Evolutionary conservation across 331 rosid genomes (phyloP).

Genomic region (Acacia concinna): DNA sequence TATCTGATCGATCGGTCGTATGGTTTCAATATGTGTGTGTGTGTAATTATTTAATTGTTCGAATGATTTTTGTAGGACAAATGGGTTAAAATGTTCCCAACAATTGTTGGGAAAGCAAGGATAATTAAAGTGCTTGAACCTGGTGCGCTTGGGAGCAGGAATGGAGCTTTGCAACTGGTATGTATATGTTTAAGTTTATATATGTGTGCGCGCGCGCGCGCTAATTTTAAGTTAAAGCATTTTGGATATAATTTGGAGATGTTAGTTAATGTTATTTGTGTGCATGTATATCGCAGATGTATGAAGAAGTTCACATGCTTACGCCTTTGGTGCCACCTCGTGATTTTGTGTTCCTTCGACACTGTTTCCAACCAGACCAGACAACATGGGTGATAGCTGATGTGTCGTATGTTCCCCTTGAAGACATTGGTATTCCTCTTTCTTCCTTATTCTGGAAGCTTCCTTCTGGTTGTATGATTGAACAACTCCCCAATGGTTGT

Average conservation of each 20-base stretch:
- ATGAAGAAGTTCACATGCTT: slow-evolving; percentile 61
- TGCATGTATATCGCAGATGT: slow-evolving; percentile 49
- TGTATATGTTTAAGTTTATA: not conserved
- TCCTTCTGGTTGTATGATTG: slow-evolving; percentile 84
- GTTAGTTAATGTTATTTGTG: not conserved
- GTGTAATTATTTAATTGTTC: not conserved
- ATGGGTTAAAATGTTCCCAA: slow-evolving; percentile 61
- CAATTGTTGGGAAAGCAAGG: slow-evolving; percentile 50
- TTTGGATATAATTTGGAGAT: slow-evolving; percentile 9
- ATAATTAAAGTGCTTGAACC: slow-evolving; percentile 50
- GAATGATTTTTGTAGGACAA: slow-evolving; percentile 41
- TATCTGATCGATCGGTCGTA: not conserved
- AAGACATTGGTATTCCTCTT: not conserved
- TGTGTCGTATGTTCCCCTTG: slow-evolving; percentile 47
- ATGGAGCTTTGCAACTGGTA: slow-evolving; percentile 67
- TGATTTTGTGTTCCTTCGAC: slow-evolving; percentile 59
- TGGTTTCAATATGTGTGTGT: not conserved
- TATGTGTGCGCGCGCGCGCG: too few species aligned
- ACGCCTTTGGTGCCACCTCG: slow-evolving; percentile 68
- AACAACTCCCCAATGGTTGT: slow-evolving; percentile 48
- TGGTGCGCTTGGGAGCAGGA: slow-evolving; percentile 43
- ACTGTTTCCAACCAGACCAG: slow-evolving; percentile 51
- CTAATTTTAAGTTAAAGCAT: not conserved
- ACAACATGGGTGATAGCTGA: slow-evolving; percentile 62
- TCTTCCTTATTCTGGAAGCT: slow-evolving; percentile 49